Conservation (phyloP, 208 protist genomes). For the Leishmania turanica region DNA sequence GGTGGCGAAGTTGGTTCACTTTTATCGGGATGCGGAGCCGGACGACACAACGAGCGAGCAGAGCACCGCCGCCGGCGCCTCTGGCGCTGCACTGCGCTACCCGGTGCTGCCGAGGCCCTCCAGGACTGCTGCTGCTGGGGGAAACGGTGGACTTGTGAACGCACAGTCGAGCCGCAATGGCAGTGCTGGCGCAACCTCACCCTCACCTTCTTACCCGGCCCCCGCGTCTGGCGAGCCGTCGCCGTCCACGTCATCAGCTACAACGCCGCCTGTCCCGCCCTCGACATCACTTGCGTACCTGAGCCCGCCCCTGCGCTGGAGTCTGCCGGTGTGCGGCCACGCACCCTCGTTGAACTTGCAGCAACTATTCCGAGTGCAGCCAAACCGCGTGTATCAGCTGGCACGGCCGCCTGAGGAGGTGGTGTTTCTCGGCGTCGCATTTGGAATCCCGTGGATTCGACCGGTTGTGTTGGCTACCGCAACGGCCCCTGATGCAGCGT, state of each 20-base stretch:
- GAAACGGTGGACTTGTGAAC: neutral
- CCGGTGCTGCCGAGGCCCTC: constrained; percentile 1
- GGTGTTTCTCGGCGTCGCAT: constrained; percentile 57
- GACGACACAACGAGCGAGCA: neutral
- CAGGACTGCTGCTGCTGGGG: neutral
- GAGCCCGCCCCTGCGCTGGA: constrained; percentile 29
- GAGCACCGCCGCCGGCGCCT: neutral
- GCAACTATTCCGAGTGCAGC: constrained; percentile 16
- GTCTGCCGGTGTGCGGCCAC: neutral
- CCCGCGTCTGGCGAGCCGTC: neutral
- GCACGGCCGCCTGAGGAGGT: constrained; percentile 15
- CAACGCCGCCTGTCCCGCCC: neutral
- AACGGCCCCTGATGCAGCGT: neutral
- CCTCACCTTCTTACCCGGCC: neutral
- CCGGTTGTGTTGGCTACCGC: neutral
- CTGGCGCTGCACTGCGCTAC: neutral
- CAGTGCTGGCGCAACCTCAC: neutral
- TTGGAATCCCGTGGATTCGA: constrained; percentile 56
- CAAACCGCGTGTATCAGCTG: constrained; percentile 17
- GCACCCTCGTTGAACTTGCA: constrained; percentile 10
- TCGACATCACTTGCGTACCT: constrained; percentile 3
- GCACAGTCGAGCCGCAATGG: neutral
- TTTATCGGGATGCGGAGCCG: neutral
- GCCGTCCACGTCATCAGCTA: neutral
- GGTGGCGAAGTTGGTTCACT: neutral